These are phyloP conservation scores for Pyrenula aspistea DNA, from an alignment of 495 filamentous ascomycete species.

Conservation along the genomic window DNA sequence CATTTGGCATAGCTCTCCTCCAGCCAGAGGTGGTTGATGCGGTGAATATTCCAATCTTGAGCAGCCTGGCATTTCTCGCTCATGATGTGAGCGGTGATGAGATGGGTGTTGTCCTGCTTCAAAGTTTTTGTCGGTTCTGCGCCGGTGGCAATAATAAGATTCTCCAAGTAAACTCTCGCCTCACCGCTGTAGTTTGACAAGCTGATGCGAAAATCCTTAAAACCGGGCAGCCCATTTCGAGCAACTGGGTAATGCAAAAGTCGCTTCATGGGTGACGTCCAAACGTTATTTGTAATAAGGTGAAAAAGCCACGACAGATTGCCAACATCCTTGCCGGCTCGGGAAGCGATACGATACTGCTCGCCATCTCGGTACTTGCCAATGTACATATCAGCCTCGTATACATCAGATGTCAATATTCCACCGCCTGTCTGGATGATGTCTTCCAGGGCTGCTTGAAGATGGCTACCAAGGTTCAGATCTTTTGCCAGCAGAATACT, in stretches of 20 bases:
- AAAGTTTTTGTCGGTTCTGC: constrained; percentile 85
- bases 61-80: constrained; percentile 91
- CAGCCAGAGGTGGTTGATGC: constrained; percentile 93
- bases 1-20: constrained; percentile 94
- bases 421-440: constrained; percentile 62
- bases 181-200: constrained; percentile 95
- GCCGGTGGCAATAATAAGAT: constrained; percentile 70
- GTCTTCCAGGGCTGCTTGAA: constrained; percentile 53
- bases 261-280: constrained; percentile 68
- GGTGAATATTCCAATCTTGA: constrained; percentile 78
- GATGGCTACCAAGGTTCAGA: constrained; percentile 51
- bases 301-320: constrained; percentile 91
- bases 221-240: constrained; percentile 62
- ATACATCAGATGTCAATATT: constrained; percentile 48
- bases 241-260: constrained; percentile 85
- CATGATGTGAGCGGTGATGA: constrained; percentile 76
- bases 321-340: constrained; percentile 67
- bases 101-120: constrained; percentile 86
- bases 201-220: constrained; percentile 63
- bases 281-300: constrained; percentile 76
- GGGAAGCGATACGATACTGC: constrained; percentile 66
- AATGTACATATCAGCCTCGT: constrained; percentile 67
- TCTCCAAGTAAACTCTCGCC: constrained; percentile 86
- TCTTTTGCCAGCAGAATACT: constrained; percentile 50
- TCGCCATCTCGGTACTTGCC: constrained; percentile 76